Evolutionary conservation across 345 rosid genomes (phyloP), one percentile per base, ranked within the genome.

Genomic region (Lumnitzera racemosa): DNA sequence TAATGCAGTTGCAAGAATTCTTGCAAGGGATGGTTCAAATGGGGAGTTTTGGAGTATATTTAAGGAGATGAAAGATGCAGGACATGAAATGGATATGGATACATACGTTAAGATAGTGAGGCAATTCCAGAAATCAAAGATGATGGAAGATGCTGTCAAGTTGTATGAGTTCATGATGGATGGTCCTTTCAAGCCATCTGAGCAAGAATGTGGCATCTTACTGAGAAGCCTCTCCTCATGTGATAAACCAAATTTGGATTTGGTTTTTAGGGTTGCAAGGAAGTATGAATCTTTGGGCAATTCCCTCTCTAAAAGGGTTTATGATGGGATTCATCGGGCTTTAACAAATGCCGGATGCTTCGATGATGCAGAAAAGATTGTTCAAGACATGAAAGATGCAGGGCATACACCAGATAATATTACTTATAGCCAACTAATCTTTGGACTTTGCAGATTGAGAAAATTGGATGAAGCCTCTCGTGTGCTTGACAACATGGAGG

Each of bases 151-250:
- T 46, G 89, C 90, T 0, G 98, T 91, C 31, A 83, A 78, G 84
- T 81, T 91, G 57, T 89, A 80, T 58, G 96, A 89, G 71, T 68
- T 78, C 66, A 86, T 89, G 98, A 91, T 86, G 92, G 95, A 89
- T 73, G 74, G 96, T 49, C 95, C 81, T 0, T 89, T 72, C 72
- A 83, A 81, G 79, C 98, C 95, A 57, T 79, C 89, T 0, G 60
- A 66, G 72, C 85, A 86, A 64, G 85, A 85, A 59, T 89, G 95
- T 70, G 69, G 63, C 71, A 65, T 79, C 16, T 84, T 91, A 48
- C 57, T 91, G 66, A 72, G 81, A 66, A 78, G 72, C 61, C 67
- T 91, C 67, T 75, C 92, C 2, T 66, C 67, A 43, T 63, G 77
- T 64, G 74, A 75, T 24, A 66, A 60, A 56, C 80, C 81, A 1